Conservation (phyloP, 2,329 filamentous ascomycete genomes). For the Aureobasidium leucospermi region DNA sequence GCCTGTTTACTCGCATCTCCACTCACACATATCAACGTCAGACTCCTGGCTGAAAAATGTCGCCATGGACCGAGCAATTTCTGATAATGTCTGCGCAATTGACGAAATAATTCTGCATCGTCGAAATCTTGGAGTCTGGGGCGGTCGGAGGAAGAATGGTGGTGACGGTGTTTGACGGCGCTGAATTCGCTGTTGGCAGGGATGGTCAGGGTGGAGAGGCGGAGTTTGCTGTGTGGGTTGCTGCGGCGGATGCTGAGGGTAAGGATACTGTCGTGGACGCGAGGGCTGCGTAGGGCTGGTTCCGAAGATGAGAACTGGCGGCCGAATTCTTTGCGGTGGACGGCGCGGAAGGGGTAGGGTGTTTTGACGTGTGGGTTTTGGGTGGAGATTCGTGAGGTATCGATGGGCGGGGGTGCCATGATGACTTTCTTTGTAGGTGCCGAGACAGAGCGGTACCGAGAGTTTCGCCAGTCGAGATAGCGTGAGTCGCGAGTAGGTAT, state of each 20-base stretch:
- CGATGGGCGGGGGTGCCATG: conserved; percentile 28
- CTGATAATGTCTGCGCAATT: conserved; percentile 23
- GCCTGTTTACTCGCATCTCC: conserved; percentile 21
- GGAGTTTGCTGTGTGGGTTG: conserved; percentile 19
- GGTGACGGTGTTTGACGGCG: conserved; percentile 17
- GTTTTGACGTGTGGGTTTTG: conserved; percentile 23
- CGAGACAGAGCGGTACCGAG: conserved; percentile 13
- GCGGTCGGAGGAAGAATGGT: conserved; percentile 9
- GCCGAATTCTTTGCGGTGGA: conserved; percentile 22
- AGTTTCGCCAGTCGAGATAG: conserved; percentile 11
- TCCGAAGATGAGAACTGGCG: conserved; percentile 16
- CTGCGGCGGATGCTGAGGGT: conserved; percentile 26
- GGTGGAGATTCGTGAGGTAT: conserved; percentile 18
- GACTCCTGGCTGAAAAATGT: conserved; percentile 26
- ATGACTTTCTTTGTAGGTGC: conserved; percentile 23
- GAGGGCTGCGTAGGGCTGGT: conserved; percentile 5
- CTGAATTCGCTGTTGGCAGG: conserved; percentile 24
- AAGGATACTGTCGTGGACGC: conserved; percentile 23
- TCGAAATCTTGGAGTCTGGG: conserved; percentile 26
- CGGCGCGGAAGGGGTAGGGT: conserved; percentile 24
- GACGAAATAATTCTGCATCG: conserved; percentile 27
- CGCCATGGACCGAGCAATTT: conserved; percentile 22
- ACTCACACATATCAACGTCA: conserved; percentile 24
- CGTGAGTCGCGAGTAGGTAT: neutral
- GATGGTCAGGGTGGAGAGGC: conserved; percentile 24